Percentiles rank a stretch among this genome's conserved stretches.
Conservation (phyloP, 169 alveolate species). For the Cryptosporidium baileyi region DNA sequence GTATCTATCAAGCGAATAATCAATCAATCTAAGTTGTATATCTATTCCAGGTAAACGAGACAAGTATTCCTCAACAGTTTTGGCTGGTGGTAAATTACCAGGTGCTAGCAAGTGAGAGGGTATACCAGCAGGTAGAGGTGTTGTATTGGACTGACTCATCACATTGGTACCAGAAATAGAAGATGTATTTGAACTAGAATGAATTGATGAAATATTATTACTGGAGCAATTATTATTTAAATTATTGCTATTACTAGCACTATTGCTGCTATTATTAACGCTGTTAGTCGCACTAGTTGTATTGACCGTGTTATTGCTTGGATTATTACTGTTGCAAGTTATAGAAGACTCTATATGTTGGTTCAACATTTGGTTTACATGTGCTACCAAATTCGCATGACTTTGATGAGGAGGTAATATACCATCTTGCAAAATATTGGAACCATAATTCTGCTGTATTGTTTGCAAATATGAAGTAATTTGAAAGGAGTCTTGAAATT, state of each 20-base stretch:
- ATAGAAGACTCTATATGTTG: slow-evolving; percentile 56
- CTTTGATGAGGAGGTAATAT: slow-evolving; percentile 65
- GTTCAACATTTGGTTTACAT: slow-evolving; percentile 56
- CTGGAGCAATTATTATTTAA: not conserved
- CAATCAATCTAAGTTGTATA: slow-evolving; percentile 40
- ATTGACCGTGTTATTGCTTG: not conserved
- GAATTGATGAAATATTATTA: not conserved
- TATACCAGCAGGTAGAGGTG: slow-evolving; percentile 67
- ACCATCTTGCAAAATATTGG: slow-evolving; percentile 59
- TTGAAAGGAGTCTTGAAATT: slow-evolving; percentile 63
- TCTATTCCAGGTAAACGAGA: slow-evolving; percentile 66
- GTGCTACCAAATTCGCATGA: slow-evolving; percentile 60
- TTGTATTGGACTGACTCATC: not conserved
- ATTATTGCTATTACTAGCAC: not conserved
- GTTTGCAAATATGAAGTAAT: slow-evolving; percentile 60
- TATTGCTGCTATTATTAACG: not conserved
- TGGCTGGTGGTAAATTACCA: slow-evolving; percentile 64
- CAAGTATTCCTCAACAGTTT: slow-evolving; percentile 61
- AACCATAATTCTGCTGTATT: slow-evolving; percentile 55
- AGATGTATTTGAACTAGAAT: no score
- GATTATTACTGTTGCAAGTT: not conserved
- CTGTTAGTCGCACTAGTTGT: not conserved
- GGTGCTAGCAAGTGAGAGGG: slow-evolving; percentile 64
- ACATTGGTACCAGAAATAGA: not conserved
- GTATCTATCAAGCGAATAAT: slow-evolving; percentile 45